Evolutionary conservation across 164 flowering plant genomes (phyloP).

Genomic region (Buxus sempervirens): DNA sequence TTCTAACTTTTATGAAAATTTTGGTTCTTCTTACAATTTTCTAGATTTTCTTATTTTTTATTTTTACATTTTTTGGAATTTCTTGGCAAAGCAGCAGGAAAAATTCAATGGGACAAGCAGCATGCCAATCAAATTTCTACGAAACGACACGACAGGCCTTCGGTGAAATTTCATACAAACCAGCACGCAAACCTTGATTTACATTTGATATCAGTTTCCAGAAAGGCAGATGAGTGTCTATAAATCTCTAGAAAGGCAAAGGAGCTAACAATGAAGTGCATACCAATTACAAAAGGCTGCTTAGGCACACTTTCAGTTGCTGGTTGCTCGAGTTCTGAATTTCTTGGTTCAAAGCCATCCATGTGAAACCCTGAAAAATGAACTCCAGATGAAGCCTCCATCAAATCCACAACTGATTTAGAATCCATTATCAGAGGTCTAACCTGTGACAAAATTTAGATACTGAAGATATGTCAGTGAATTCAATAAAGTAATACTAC

Average conservation of each 20-base stretch:
- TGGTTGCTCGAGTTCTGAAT: conserved; percentile 40
- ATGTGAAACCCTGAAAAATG: conserved; percentile 93
- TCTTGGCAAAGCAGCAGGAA: too few species aligned
- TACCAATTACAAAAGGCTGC: conserved; percentile 93
- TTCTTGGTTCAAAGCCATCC: conserved; percentile 40
- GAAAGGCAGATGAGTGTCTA: background rate
- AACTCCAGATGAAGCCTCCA: conserved; percentile 73
- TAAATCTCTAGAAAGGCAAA: background rate
- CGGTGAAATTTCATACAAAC: too few species aligned
- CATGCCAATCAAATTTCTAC: too few species aligned
- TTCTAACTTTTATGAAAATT: too few species aligned
- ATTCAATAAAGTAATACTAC: background rate
- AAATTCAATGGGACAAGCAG: too few species aligned
- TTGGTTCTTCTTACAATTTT: too few species aligned
- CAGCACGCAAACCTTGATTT: too few species aligned
- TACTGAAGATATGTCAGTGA: background rate
- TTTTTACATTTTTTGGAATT: too few species aligned
- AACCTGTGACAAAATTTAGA: conserved; percentile 9
- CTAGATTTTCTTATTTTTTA: too few species aligned
- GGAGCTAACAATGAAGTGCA: conserved; percentile 1
- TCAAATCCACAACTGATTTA: conserved; percentile 61
- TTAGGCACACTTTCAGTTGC: conserved; percentile 40
- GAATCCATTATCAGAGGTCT: conserved; percentile 54
- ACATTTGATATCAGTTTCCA: too few species aligned
- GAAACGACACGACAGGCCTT: too few species aligned